Evolutionary conservation across 345 rosid species (phyloP).

Genomic region (Ailanthus altissimus): DNA sequence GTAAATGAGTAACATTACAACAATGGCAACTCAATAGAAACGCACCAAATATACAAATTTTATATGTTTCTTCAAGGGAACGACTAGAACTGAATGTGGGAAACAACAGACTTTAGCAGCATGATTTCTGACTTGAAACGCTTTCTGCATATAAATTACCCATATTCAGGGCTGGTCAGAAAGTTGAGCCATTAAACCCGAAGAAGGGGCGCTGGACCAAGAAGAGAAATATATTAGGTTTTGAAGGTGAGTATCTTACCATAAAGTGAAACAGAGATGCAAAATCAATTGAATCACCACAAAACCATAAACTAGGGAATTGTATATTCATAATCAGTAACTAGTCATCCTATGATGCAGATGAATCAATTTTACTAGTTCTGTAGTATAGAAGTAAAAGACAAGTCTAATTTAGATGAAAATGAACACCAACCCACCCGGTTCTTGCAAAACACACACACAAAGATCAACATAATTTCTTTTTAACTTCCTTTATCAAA

Average conservation of each 20-base stretch:
- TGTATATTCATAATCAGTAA: neutral
- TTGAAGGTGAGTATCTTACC: too few species aligned
- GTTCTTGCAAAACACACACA: neutral
- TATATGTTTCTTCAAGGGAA: neutral
- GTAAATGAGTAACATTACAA: neutral
- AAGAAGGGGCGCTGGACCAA: slow-evolving; percentile 59
- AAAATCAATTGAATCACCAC: neutral
- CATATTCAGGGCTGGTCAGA: slow-evolving; percentile 38
- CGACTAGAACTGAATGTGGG: neutral
- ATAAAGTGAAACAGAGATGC: neutral
- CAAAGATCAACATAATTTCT: neutral
- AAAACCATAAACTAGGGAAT: neutral
- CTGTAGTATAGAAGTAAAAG: neutral
- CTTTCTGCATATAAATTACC: neutral
- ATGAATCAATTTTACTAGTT: neutral
- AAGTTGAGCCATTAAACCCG: slow-evolving; percentile 80
- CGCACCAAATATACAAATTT: neutral
- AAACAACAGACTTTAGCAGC: neutral
- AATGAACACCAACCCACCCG: neutral
- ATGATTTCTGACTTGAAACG: neutral
- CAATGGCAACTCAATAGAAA: neutral
- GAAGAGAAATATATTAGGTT: neutral
- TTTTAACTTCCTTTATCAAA: neutral
- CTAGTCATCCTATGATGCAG: neutral
- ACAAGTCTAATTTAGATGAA: neutral